phyloP scores from a whole-genome alignment of 768 basidiomycete genomes.

The Collybia mongolica region DNA sequence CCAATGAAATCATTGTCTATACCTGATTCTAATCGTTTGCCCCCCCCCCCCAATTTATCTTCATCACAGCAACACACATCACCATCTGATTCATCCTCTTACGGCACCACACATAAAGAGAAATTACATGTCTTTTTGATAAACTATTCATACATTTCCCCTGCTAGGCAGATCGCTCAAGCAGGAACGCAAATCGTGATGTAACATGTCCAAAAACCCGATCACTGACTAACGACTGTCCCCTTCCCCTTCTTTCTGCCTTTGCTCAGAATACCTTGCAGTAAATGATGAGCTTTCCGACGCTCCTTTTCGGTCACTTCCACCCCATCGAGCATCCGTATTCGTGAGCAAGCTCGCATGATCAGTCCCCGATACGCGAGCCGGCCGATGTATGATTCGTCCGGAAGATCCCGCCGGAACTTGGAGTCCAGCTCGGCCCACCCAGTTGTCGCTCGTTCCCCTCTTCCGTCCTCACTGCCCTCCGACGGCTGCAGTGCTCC shows the following conservation, averaged over 20 bases:
- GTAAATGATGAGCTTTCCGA: conserved; percentile 72
- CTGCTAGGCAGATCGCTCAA: not conserved
- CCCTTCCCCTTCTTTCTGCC: conserved; percentile 28
- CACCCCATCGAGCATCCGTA: conserved; percentile 86
- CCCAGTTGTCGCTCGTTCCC: conserved; percentile 22
- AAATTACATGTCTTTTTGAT: too few relatives aligned
- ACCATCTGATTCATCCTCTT: too few relatives aligned
- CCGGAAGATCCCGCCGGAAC: conserved; percentile 89
- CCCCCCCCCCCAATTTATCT: too few relatives aligned
- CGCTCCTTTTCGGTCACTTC: conserved; percentile 81
- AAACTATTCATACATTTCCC: conserved; percentile 5
- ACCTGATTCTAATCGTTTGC: not conserved
- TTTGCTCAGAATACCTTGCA: conserved; percentile 52
- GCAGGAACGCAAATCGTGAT: conserved; percentile 8
- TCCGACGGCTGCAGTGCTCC: conserved; percentile 68
- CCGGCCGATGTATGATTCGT: conserved; percentile 83
- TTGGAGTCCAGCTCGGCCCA: conserved; percentile 83
- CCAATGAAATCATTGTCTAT: too few relatives aligned
- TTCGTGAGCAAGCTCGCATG: conserved; percentile 67
- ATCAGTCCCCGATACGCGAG: conserved; percentile 88
- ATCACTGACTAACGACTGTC: conserved; percentile 8
- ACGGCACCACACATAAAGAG: not conserved
- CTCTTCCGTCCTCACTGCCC: conserved; percentile 19
- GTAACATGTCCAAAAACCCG: conserved; percentile 15
- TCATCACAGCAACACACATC: too few relatives aligned